Percentiles rank a stretch among this genome's conserved stretches.
phyloP scores from a whole-genome alignment of 163 green algal genomes.

The Scenedesmus sp. region DNA sequence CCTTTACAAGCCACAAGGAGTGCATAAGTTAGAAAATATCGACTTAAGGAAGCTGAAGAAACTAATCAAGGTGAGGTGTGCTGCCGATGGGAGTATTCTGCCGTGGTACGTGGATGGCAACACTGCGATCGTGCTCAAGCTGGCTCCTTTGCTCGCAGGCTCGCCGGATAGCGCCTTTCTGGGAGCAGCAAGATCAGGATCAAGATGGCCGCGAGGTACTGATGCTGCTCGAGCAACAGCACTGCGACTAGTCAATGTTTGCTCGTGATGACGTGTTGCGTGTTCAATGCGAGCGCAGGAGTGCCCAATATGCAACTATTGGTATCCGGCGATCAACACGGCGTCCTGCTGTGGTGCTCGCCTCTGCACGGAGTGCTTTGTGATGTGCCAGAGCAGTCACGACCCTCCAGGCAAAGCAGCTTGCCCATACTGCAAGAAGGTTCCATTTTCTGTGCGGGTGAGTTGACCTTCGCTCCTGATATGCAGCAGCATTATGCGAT shows the following conservation, averaged over 20 bases:
- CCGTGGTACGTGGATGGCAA: neutral
- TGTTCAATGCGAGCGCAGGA: constrained; percentile 63
- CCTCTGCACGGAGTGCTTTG: constrained; percentile 85
- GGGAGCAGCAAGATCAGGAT: neutral
- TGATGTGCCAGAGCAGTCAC: constrained; percentile 5
- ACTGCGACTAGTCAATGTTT: neutral
- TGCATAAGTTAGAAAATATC: constrained; percentile 8
- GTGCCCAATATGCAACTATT: constrained; percentile 84
- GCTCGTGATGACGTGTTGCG: neutral
- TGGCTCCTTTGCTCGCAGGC: neutral
- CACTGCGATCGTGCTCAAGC: neutral
- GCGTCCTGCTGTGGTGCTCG: constrained; percentile 77
- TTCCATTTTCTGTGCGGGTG: constrained; percentile 42
- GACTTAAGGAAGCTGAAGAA: neutral
- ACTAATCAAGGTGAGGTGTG: constrained; percentile 13
- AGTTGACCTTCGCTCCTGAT: neutral
- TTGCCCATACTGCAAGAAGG: constrained; percentile 44
- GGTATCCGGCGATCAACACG: constrained; percentile 77
- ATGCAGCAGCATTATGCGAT: neutral
- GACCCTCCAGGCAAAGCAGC: constrained; percentile 30
- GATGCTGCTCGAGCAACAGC: neutral
- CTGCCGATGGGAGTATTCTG: neutral
- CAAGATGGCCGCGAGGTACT: constrained; percentile 28
- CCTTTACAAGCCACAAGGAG: constrained; percentile 24
- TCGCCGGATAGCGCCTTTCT: constrained; percentile 35